These are phyloP conservation scores for Hyparrhenia diplandra DNA, from an alignment of 176 grass and related monocot species.

Conservation along the genomic window DNA sequence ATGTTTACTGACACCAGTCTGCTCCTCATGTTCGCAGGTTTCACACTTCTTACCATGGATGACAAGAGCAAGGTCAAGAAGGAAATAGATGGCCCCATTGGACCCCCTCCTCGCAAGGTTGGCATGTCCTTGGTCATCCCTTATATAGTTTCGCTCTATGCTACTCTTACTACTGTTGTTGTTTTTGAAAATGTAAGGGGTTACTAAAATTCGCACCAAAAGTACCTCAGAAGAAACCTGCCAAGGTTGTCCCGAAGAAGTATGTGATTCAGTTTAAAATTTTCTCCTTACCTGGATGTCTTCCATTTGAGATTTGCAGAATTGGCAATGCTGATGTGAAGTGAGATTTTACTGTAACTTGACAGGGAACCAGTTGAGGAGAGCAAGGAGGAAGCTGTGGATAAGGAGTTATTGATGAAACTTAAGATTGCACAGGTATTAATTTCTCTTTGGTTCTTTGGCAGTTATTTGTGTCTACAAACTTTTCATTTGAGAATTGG, in stretches of 20 bases:
- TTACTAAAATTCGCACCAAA: conserved; percentile 49
- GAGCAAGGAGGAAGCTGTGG: conserved; percentile 42
- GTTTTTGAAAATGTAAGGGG: neutral
- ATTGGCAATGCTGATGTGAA: neutral
- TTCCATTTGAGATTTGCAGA: neutral
- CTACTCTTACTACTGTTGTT: neutral
- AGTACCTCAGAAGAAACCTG: conserved; percentile 31
- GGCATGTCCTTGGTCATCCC: neutral
- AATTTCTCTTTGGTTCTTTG: neutral
- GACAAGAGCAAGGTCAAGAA: conserved; percentile 36
- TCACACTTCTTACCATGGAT: conserved; percentile 25
- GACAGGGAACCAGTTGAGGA: conserved; percentile 47
- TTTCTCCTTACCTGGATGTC: neutral
- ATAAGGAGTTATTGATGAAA: conserved; percentile 49
- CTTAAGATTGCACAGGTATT: conserved; percentile 44
- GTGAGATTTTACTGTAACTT: conserved; percentile 14
- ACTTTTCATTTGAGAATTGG: neutral
- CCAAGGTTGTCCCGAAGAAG: conserved; percentile 37
- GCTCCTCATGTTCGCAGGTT: conserved; percentile 7
- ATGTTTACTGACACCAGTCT: neutral
- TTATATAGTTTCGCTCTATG: neutral
- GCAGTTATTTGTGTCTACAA: neutral
- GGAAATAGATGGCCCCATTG: conserved; percentile 21
- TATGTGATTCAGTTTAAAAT: neutral
- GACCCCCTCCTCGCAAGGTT: conserved; percentile 40